phyloP scores from a whole-genome alignment of 1,284 basidiomycete genomes.

The Phaffia rhodozyma region DNA sequence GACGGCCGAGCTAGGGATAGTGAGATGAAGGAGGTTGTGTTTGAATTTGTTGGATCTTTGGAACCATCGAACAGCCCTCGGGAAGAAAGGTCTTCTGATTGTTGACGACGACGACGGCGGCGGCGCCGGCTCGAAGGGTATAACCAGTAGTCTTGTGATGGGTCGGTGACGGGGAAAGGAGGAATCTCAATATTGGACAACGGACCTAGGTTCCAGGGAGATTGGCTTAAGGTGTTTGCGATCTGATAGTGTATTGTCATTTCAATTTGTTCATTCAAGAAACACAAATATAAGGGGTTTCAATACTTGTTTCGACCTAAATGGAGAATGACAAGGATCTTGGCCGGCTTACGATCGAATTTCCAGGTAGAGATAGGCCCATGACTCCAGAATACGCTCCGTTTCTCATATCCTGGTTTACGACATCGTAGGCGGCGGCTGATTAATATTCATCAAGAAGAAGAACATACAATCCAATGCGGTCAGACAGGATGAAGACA shows the following conservation, averaged over 20 bases:
- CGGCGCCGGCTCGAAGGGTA: neutral
- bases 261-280: neutral
- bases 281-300: neutral
- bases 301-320: neutral
- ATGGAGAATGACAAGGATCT: neutral
- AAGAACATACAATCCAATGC: conserved; percentile 6
- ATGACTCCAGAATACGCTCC: conserved; percentile 43
- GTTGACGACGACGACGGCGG: neutral
- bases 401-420: conserved; percentile 35
- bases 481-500: neutral
- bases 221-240: neutral
- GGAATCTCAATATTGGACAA: conserved; percentile 32
- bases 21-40: conserved; percentile 49
- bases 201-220: conserved; percentile 7
- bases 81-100: conserved; percentile 46
- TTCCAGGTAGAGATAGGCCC: conserved; percentile 44
- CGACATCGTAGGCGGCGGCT: conserved; percentile 47
- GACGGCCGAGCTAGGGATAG: conserved; percentile 56
- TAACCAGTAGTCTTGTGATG: conserved; percentile 42
- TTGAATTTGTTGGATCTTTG: conserved; percentile 20
- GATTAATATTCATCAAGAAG: conserved; percentile 1
- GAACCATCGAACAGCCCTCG: conserved; percentile 20
- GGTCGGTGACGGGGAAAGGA: conserved; percentile 39
- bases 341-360: conserved; percentile 7
- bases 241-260: neutral